Evolutionary conservation across 768 basidiomycete species (phyloP).

Genomic region (Omphalotus guepiniiformis): DNA sequence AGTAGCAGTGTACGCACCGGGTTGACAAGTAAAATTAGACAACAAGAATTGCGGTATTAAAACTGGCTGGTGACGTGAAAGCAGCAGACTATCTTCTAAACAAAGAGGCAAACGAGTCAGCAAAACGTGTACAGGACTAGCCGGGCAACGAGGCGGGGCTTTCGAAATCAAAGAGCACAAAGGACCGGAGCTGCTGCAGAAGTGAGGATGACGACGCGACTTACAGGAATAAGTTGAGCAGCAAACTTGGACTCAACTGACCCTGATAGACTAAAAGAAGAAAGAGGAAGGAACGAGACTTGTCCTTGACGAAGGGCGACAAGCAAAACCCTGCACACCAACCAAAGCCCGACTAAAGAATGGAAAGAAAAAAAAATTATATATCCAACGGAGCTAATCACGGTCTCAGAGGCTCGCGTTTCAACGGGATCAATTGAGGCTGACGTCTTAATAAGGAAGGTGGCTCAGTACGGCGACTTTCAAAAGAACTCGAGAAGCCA

Average conservation of each 20-base stretch:
- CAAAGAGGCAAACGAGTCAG: neutral
- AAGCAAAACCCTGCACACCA: constrained; percentile 7
- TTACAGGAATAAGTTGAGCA: constrained; percentile 1
- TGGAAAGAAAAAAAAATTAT: constrained; percentile 5
- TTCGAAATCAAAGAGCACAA: no score
- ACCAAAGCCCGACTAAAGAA: constrained; percentile 5
- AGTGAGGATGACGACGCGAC: constrained; percentile 6
- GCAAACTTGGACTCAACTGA: constrained; percentile 12
- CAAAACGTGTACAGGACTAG: neutral
- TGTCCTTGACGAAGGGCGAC: constrained; percentile 14
- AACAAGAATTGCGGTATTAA: no score
- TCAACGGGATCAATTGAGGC: constrained; percentile 1
- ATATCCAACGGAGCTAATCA: constrained; percentile 10
- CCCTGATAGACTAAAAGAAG: constrained; percentile 17
- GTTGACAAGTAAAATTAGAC: neutral
- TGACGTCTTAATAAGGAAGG: neutral
- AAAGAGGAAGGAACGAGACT: constrained; percentile 20
- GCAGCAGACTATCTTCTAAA: no score
- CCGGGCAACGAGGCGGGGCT: neutral
- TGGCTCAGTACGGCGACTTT: neutral
- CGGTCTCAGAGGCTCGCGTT: constrained; percentile 6
- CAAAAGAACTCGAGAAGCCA: constrained; percentile 8
- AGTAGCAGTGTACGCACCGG: no score
- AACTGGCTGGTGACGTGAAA: no score
- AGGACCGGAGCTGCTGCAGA: no score